These are phyloP conservation scores for Sugiyamaella pinicola DNA, from an alignment of 1,139 yeast species.

Conservation along the genomic window DNA sequence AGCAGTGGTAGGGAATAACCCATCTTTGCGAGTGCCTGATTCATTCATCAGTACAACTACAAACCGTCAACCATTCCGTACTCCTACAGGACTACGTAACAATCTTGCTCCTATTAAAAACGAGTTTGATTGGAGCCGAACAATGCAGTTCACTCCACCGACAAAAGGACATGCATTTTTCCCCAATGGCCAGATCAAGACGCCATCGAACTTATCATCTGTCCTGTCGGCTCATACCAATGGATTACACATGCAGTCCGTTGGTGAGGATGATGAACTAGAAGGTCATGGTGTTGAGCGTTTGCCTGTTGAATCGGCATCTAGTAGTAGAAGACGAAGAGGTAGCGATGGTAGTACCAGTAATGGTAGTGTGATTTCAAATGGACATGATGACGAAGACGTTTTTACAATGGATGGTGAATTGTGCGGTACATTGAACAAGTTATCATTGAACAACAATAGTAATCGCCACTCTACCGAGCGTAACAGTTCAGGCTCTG, in stretches of 20 bases:
- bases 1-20: neutral
- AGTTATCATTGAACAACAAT: conserved; percentile 15
- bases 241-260: conserved; percentile 7
- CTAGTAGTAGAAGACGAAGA: conserved; percentile 17
- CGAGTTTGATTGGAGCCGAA: conserved; percentile 40
- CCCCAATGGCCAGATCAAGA: conserved; percentile 24
- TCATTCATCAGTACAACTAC: conserved; percentile 34
- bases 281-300: too few relatives aligned
- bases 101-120: conserved; percentile 11
- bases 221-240: conserved; percentile 22
- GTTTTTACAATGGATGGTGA: conserved; percentile 39
- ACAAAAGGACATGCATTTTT: conserved; percentile 20
- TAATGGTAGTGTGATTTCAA: conserved; percentile 20
- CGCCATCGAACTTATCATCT: conserved; percentile 26
- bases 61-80: conserved; percentile 48
- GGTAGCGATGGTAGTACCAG: conserved; percentile 19
- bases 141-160: conserved; percentile 46
- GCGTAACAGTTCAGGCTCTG: conserved; percentile 25
- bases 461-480: conserved; percentile 21
- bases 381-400: conserved; percentile 27
- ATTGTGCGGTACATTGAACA: conserved; percentile 20
- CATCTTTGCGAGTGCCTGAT: conserved; percentile 25
- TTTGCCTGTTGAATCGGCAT: neutral
- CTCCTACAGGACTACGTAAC: conserved; percentile 38
- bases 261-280: conserved; percentile 23